Conservation (phyloP, 1,139 yeast species). For the Yarrowia galli region DNA sequence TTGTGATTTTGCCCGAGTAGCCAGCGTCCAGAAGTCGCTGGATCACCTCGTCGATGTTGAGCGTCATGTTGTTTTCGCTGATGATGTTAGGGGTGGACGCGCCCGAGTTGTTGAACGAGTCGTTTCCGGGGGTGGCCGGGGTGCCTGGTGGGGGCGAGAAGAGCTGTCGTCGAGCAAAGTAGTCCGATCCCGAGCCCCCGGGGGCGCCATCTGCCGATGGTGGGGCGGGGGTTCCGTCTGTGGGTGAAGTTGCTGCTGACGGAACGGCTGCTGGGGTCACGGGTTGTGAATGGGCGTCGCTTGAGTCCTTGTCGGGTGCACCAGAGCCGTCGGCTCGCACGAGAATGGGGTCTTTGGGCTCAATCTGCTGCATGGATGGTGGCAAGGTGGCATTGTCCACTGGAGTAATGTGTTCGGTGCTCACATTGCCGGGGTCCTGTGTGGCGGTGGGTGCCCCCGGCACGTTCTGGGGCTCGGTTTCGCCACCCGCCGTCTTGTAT, state of each 20-base stretch:
- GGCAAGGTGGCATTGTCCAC: slow-evolving; percentile 45
- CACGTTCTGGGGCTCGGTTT: slow-evolving; percentile 20
- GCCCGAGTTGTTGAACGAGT: slow-evolving; percentile 40
- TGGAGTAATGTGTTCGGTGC: slow-evolving; percentile 8
- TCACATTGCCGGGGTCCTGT: slow-evolving; percentile 1
- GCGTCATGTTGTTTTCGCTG: slow-evolving; percentile 46
- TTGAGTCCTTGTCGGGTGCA: slow-evolving; percentile 23
- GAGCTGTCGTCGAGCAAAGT: slow-evolving; percentile 36
- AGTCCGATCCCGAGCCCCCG: slow-evolving; percentile 28
- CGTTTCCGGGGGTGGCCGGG: slow-evolving; percentile 38
- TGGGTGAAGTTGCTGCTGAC: slow-evolving; percentile 15
- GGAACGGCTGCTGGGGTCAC: slow-evolving; percentile 24
- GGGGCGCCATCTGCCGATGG: not conserved
- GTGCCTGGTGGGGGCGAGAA: slow-evolving; percentile 42
- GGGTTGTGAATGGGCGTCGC: slow-evolving; percentile 31
- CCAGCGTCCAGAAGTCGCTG: slow-evolving; percentile 94
- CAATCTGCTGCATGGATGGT: slow-evolving; percentile 48
- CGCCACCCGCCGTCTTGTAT: slow-evolving; percentile 33
- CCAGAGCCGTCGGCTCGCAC: slow-evolving; percentile 41
- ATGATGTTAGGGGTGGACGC: slow-evolving; percentile 41
- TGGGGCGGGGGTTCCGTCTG: not conserved
- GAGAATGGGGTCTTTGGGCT: slow-evolving; percentile 50
- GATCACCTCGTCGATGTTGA: slow-evolving; percentile 77
- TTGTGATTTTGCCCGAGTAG: slow-evolving; percentile 89
- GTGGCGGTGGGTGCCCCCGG: slow-evolving; percentile 13